Base-by-base conservation (phyloP, 2,329 filamentous ascomycete species). In the Fusarium chaquense region DNA sequence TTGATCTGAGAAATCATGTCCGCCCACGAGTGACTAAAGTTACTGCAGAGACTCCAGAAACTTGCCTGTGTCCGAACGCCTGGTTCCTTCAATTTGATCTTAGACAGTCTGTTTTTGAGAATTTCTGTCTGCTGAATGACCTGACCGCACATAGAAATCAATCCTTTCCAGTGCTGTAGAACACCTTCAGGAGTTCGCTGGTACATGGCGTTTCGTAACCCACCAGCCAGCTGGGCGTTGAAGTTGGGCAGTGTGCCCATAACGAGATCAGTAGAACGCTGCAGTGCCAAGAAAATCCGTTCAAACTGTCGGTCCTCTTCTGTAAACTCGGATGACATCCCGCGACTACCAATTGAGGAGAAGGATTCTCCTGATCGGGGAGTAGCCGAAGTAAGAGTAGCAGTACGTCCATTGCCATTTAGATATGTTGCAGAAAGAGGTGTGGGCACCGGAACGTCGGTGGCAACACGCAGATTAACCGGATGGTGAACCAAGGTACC, bases 311-410 rank as follows among this genome's bases (percentile, higher is more conserved):
- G 86, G 72, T 97, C 93, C 67, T 97, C 93, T 69, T 93, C 91
- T 4, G 86, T 87, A 51, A 90, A 87, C 52, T 93, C 91, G 12
- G 88, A 78, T 43, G 86, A 83, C 32, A 83, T 81, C 56, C 83
- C 76, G 30, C 76, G 77, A 24, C 73, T 78, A 33, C 83, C 83
- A 6, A 84, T 82, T 0, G 90, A 89, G 3, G 84, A 85, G 76
- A 96, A 97, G 0, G 92, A 93, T 74, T 97, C 93, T 44, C 91
- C 92, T 10, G 93, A 97, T 26, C 92, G 89, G 46, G 93, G 93
- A 1, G 93, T 97, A n/a, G 85, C 86, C 68, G 81, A 89, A 58
- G 78, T 86, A 78, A 84, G 81, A 5, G 83, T 85, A 3, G 85
- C 84, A 30, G 85, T 85, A 24, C 87, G 84, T 16, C 82, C 75